Evolutionary conservation across 495 filamentous ascomycete genomes (phyloP).

Genomic region (Mytilinidion resinicola): DNA sequence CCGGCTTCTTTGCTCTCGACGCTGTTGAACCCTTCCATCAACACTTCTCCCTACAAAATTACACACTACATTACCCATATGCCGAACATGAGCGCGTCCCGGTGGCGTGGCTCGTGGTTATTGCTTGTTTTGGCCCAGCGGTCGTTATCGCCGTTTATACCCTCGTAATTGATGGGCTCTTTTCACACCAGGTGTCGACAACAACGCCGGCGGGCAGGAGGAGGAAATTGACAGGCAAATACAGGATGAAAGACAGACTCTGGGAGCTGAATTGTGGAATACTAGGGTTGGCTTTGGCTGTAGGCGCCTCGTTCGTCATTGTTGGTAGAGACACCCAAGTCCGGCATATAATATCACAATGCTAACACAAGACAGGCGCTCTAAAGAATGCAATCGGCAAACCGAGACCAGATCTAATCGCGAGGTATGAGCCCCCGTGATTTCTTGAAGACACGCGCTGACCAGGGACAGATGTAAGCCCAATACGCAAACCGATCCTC

Average conservation of each 20-base stretch:
- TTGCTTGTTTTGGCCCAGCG: conserved; percentile 54
- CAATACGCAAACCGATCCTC: conserved; percentile 27
- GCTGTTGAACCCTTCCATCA: conserved; percentile 53
- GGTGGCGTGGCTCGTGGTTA: conserved; percentile 49
- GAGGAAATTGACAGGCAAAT: conserved; percentile 56
- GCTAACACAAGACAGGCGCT: conserved; percentile 37
- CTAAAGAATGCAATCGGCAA: conserved; percentile 86
- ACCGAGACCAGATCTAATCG: conserved; percentile 74
- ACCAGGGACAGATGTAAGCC: neutral
- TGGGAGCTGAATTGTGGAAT: conserved; percentile 83
- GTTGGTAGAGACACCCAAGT: conserved; percentile 41
- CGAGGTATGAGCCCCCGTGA: conserved; percentile 28
- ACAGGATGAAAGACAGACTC: conserved; percentile 58
- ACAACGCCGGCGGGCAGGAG: conserved; percentile 22
- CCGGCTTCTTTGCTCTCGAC: conserved; percentile 50
- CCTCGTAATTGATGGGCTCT: conserved; percentile 63
- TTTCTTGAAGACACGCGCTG: neutral
- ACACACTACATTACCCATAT: conserved; percentile 64
- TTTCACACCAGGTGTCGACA: conserved; percentile 48
- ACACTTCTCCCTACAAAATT: conserved; percentile 54
- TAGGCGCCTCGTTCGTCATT: conserved; percentile 64
- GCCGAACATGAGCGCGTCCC: conserved; percentile 67
- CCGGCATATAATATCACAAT: neutral
- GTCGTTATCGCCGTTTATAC: conserved; percentile 64
- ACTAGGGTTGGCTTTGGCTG: conserved; percentile 63